Evolutionary conservation across 2,329 filamentous ascomycete genomes (phyloP).

Genomic region (Epicoccum sorghinum): DNA sequence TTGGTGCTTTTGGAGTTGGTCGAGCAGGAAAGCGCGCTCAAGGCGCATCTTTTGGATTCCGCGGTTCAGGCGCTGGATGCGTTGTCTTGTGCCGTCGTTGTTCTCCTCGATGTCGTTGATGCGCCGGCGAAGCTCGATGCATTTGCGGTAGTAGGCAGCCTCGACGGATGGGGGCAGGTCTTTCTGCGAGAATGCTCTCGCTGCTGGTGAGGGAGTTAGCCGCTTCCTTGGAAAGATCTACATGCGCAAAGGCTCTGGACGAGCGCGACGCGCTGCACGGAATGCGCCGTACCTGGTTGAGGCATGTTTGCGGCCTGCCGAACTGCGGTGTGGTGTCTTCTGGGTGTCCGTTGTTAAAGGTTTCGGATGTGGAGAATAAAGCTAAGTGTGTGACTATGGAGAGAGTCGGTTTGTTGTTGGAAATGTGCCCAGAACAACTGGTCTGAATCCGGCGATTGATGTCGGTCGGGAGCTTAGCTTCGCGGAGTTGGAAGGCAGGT

Average conservation of each 20-base stretch:
- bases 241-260: not conserved
- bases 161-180: constrained; percentile 85
- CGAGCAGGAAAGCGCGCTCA: constrained; percentile 70
- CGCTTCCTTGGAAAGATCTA: not conserved
- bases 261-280: constrained; percentile 10
- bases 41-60: constrained; percentile 91
- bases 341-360: not conserved
- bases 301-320: constrained; percentile 21
- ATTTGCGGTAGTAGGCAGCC: constrained; percentile 94
- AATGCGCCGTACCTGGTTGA: constrained; percentile 26
- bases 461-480: constrained; percentile 5
- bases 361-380: not conserved
- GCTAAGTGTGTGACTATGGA: not conserved
- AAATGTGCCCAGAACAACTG: constrained; percentile 11
- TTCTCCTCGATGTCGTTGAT: constrained; percentile 90
- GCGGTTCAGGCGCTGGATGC: constrained; percentile 79
- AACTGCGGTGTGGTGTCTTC: not conserved
- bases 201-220: constrained; percentile 13
- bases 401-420: not conserved
- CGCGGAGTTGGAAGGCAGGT: not conserved
- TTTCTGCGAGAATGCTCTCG: constrained; percentile 43
- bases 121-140: constrained; percentile 89
- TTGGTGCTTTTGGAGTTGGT: constrained; percentile 56
- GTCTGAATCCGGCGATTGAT: constrained; percentile 13
- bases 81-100: constrained; percentile 81